Conservation (phyloP, 2,329 filamentous ascomycete genomes). For the Nemania diffusa region DNA sequence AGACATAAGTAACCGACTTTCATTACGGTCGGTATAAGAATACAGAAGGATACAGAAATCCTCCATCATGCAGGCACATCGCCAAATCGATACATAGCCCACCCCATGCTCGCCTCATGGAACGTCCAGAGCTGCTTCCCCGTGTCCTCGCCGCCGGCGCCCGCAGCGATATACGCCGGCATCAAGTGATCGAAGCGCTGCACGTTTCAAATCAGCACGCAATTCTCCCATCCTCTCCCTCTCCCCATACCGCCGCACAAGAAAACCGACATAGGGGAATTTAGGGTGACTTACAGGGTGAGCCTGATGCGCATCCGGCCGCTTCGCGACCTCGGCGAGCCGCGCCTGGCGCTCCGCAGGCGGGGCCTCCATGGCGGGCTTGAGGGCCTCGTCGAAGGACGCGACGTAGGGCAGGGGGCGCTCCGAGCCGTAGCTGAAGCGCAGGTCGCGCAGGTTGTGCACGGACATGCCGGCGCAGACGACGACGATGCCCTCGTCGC, state of each 20-base stretch:
- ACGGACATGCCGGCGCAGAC: slow-evolving; percentile 80
- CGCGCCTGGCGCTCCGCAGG: slow-evolving; percentile 52
- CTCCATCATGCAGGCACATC: slow-evolving; percentile 44
- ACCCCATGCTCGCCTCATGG: slow-evolving; percentile 58
- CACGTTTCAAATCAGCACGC: background rate
- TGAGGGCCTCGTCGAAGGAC: slow-evolving; percentile 74
- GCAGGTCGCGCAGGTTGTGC: slow-evolving; percentile 71
- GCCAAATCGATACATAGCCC: slow-evolving; percentile 61
- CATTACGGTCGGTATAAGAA: background rate
- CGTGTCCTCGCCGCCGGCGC: slow-evolving; percentile 56
- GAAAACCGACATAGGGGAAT: background rate
- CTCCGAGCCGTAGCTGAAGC: slow-evolving; percentile 56
- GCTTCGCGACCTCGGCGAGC: slow-evolving; percentile 54
- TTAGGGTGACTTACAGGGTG: slow-evolving; percentile 52
- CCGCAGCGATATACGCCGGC: slow-evolving; percentile 60
- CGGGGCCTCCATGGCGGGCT: slow-evolving; percentile 67
- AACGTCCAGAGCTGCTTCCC: slow-evolving; percentile 59
- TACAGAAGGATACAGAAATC: background rate
- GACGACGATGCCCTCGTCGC: slow-evolving; percentile 74
- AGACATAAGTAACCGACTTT: background rate
- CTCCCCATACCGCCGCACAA: too few species aligned
- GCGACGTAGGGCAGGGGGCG: slow-evolving; percentile 65
- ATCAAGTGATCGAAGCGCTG: slow-evolving; percentile 61
- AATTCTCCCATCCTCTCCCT: too few species aligned
- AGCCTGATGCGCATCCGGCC: slow-evolving; percentile 59